These are phyloP conservation scores for Kazachstania kunashirensis DNA, from an alignment of 805 yeast genomes.

Conservation along the genomic window DNA sequence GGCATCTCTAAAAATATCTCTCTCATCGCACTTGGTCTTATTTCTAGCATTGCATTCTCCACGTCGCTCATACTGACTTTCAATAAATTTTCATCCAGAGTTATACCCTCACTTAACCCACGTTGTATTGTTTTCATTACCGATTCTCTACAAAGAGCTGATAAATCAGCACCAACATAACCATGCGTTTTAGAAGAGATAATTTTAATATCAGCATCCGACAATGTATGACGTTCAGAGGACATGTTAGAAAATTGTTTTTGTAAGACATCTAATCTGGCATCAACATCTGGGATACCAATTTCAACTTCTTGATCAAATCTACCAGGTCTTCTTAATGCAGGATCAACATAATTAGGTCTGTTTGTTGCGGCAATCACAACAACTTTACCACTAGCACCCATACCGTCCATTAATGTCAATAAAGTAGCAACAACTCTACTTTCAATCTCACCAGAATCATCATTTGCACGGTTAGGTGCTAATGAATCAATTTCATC, in stretches of 20 bases:
- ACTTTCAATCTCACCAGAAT: constrained; percentile 81
- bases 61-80: constrained; percentile 49
- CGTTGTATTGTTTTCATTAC: constrained; percentile 74
- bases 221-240: constrained; percentile 39
- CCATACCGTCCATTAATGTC: constrained; percentile 73
- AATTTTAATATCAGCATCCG: constrained; percentile 43
- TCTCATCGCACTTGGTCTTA: constrained; percentile 94
- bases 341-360: constrained; percentile 59
- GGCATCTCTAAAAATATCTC: constrained; percentile 93
- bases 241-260: constrained; percentile 47
- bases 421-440: constrained; percentile 83
- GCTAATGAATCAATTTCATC: constrained; percentile 93
- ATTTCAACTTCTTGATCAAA: constrained; percentile 85
- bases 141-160: constrained; percentile 79
- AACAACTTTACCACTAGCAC: constrained; percentile 54
- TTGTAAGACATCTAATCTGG: constrained; percentile 61
- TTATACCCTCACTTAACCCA: constrained; percentile 32
- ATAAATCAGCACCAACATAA: constrained; percentile 92
- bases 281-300: constrained; percentile 82
- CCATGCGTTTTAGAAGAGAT: constrained; percentile 85
- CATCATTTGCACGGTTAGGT: constrained; percentile 76
- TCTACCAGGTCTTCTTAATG: constrained; percentile 77
- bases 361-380: constrained; percentile 67
- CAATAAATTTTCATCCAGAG: constrained; percentile 29
- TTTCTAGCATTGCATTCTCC: constrained; percentile 62